These are phyloP conservation scores for Starmerella ratchasimensis DNA, from an alignment of 805 yeast species.

Conservation along the genomic window DNA sequence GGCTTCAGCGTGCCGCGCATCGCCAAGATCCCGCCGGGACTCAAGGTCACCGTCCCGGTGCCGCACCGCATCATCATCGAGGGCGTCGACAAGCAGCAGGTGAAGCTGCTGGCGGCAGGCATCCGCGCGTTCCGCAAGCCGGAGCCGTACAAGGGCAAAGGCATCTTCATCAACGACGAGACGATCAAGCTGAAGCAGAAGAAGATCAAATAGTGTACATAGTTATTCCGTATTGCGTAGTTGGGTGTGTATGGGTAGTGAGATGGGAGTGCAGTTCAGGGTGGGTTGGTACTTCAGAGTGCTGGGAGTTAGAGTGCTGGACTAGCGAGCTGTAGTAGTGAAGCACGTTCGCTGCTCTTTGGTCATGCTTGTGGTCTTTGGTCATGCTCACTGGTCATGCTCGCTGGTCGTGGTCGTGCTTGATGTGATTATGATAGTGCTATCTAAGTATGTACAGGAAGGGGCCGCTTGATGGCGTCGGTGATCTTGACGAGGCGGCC, in stretches of 20 bases:
- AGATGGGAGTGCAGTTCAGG: too few species aligned
- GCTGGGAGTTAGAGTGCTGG: too few species aligned
- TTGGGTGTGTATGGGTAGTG: too few species aligned
- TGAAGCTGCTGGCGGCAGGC: constrained; percentile 75
- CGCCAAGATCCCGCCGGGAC: constrained; percentile 60
- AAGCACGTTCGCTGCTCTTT: too few species aligned
- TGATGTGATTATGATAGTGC: too few species aligned
- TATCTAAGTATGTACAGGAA: constrained; percentile 15
- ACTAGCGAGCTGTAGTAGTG: too few species aligned
- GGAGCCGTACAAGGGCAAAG: constrained; percentile 97
- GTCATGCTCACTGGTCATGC: too few species aligned
- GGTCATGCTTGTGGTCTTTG: too few species aligned
- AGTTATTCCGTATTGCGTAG: too few species aligned
- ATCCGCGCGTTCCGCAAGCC: constrained; percentile 84
- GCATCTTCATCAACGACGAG: constrained; percentile 83
- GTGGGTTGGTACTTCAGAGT: too few species aligned
- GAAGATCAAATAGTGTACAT: constrained; percentile 76
- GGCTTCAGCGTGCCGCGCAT: constrained; percentile 78
- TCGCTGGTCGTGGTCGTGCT: too few species aligned
- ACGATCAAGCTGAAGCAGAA: constrained; percentile 80
- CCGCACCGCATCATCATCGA: constrained; percentile 78
- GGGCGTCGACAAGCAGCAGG: constrained; percentile 79
- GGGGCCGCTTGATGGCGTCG: constrained; percentile 47
- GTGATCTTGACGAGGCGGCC: constrained; percentile 59
- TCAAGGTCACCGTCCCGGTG: constrained; percentile 61